Evolutionary conservation across 192 early-diverging fungal genomes (phyloP).

Genomic region (Oehlia diaphana): DNA sequence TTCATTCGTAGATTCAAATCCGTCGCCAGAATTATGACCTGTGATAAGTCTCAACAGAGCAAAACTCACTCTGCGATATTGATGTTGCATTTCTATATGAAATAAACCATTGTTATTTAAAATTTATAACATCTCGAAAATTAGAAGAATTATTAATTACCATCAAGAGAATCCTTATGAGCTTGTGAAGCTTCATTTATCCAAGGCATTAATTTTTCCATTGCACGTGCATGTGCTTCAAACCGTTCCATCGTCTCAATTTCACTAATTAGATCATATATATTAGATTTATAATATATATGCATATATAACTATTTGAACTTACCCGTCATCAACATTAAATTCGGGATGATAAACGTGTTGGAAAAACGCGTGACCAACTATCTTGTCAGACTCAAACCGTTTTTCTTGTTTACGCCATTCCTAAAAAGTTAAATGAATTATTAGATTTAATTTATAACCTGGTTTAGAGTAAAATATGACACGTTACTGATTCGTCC

Average conservation of each 20-base stretch:
- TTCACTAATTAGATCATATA: conserved; percentile 28
- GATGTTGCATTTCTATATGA: conserved; percentile 35
- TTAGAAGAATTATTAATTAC: conserved; percentile 13
- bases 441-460: neutral
- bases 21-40: conserved; percentile 35
- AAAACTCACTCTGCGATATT: conserved; percentile 39
- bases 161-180: conserved; percentile 39
- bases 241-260: conserved; percentile 41
- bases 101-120: no score
- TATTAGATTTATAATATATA: neutral
- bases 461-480: no score
- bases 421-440: conserved; percentile 22
- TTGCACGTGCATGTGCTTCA: conserved; percentile 38
- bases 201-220: conserved; percentile 42
- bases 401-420: conserved; percentile 41
- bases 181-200: conserved; percentile 38
- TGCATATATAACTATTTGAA: neutral
- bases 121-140: no score
- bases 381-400: conserved; percentile 44
- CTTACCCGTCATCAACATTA: conserved; percentile 47
- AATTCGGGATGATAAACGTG: conserved; percentile 50
- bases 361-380: conserved; percentile 42
- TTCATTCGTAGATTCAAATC: conserved; percentile 38
- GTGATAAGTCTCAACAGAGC: conserved; percentile 40
- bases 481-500: conserved; percentile 28